Conservation (phyloP, 148 eudicot genomes). For the Rhododendron vialii region DNA sequence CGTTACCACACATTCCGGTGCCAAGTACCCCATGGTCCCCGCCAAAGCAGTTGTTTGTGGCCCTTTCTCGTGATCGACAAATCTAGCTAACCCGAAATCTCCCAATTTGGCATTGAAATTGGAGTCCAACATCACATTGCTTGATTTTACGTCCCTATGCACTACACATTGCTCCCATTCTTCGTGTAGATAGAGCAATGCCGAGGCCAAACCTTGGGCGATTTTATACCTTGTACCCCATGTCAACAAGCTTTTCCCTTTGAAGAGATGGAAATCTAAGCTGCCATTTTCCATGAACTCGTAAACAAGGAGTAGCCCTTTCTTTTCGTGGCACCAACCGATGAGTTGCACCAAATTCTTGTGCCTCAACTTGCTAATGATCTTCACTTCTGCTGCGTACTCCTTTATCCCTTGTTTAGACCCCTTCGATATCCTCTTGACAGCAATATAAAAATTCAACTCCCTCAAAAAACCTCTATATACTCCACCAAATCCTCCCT, state of each 20-base stretch:
- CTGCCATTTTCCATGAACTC: background rate
- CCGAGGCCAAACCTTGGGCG: background rate
- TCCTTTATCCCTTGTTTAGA: background rate
- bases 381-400: background rate
- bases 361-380: background rate
- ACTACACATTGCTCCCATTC: background rate
- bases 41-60: background rate
- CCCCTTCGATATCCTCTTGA: background rate
- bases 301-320: background rate
- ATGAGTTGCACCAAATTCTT: background rate
- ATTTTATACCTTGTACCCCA: background rate
- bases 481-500: slow-evolving; percentile 43
- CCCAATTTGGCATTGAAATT: background rate
- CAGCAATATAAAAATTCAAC: background rate
- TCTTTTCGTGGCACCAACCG: background rate
- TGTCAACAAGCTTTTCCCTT: background rate
- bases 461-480: slow-evolving; percentile 28
- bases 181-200: background rate
- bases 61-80: background rate
- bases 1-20: background rate
- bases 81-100: background rate
- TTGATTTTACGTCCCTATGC: background rate
- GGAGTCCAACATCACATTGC: background rate
- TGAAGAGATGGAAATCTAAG: background rate
- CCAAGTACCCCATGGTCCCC: background rate